A percentile compares a stretch with the other conserved stretches of the same genome.
Evolutionary conservation across 768 basidiomycete species (phyloP).

Genomic region (Rhodotorula graminis): DNA sequence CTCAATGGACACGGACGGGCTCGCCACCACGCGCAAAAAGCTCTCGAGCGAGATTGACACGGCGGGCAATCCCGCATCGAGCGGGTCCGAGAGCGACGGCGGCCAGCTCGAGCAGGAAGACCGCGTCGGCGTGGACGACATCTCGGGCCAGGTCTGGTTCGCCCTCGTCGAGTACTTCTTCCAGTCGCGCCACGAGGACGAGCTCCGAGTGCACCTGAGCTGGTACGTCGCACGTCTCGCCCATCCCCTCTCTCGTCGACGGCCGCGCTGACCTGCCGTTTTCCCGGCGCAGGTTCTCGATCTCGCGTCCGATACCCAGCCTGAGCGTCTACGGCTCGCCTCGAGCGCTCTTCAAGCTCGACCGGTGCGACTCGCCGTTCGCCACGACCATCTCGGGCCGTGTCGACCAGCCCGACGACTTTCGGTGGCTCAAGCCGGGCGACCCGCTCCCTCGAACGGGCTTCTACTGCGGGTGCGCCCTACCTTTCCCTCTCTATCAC

Average conservation of each 20-base stretch:
- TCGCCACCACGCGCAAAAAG: too few species aligned
- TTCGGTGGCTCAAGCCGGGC: not conserved
- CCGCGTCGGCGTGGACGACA: not conserved
- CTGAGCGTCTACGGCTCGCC: not conserved
- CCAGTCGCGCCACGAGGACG: not conserved
- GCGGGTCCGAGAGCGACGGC: not conserved
- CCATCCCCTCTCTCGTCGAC: not conserved
- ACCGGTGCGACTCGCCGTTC: not conserved
- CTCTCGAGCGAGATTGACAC: too few species aligned
- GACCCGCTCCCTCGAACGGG: not conserved
- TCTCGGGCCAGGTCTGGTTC: not conserved
- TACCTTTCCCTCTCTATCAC: too few species aligned
- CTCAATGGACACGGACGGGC: too few species aligned
- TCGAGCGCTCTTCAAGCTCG: not conserved
- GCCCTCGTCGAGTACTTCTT: not conserved
- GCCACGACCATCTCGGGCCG: not conserved
- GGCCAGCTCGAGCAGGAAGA: not conserved
- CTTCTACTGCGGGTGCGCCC: conserved; percentile 7
- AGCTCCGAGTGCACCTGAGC: not conserved
- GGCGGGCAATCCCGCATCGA: too few species aligned
- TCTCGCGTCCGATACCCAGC: not conserved
- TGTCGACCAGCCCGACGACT: not conserved
- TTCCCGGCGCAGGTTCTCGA: not conserved
- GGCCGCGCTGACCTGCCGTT: too few species aligned
- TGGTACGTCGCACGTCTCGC: not conserved